Evolutionary conservation across 2,329 filamentous ascomycete species (phyloP).

Genomic region (Fusarium torreyae): DNA sequence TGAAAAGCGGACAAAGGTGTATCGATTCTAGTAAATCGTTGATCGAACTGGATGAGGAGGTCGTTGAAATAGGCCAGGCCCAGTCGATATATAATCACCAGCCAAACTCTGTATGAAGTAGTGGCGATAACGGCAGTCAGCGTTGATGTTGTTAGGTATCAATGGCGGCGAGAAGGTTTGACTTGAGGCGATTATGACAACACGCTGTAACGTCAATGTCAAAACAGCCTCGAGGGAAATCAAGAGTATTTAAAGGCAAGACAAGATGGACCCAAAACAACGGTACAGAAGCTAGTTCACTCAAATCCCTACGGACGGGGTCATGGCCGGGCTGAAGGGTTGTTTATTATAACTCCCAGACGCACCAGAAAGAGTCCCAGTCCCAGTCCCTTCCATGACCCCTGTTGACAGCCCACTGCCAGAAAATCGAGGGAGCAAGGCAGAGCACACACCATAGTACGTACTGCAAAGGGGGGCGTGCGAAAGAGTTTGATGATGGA

Average conservation of each 20-base stretch:
- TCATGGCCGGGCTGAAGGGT: constrained; percentile 42
- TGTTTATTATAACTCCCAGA: constrained; percentile 47
- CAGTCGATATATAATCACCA: constrained; percentile 1
- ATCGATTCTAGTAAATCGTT: constrained; percentile 18
- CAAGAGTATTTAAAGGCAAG: constrained; percentile 47
- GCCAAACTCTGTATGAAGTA: constrained; percentile 18
- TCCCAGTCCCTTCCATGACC: constrained; percentile 34
- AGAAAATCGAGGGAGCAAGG: constrained; percentile 28
- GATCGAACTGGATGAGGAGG: neutral
- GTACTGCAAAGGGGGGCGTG: constrained; percentile 14
- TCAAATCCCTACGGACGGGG: constrained; percentile 42
- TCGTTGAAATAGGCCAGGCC: neutral
- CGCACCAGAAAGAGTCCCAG: constrained; percentile 22
- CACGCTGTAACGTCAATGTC: constrained; percentile 30
- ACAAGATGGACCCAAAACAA: constrained; percentile 46
- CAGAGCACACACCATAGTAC: constrained; percentile 25
- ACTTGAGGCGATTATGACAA: constrained; percentile 28
- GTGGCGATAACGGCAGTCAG: constrained; percentile 24
- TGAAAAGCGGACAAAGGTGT: constrained; percentile 32
- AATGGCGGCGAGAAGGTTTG: constrained; percentile 24
- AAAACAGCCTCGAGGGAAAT: constrained; percentile 32
- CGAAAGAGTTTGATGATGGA: constrained; percentile 16
- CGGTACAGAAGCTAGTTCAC: constrained; percentile 38
- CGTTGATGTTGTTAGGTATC: constrained; percentile 17
- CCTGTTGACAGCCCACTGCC: constrained; percentile 46